A percentile compares a stretch with the other conserved stretches of the same genome.
phyloP scores from a whole-genome alignment of 2,329 filamentous ascomycete genomes.

The Aspergillus sp. region DNA sequence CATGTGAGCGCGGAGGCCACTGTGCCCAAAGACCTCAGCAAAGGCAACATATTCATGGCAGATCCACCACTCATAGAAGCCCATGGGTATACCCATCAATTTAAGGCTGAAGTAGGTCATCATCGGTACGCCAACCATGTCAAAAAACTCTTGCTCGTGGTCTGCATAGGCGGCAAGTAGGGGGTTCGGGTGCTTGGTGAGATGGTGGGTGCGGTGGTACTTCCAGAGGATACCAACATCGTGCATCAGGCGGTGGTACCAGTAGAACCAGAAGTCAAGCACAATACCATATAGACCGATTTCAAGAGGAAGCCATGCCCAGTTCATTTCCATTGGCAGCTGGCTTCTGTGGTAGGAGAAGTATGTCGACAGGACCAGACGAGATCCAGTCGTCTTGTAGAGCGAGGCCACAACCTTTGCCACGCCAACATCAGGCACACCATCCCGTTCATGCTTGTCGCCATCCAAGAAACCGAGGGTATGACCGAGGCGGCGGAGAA shows the following conservation, averaged over 20 bases:
- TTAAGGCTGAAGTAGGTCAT: constrained; percentile 1
- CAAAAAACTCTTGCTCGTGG: constrained; percentile 2
- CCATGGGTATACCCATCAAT: background rate
- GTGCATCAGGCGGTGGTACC: constrained; percentile 3
- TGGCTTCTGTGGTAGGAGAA: background rate
- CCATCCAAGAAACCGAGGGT: constrained; percentile 1
- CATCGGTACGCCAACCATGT: constrained; percentile 1
- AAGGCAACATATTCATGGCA: constrained; percentile 3
- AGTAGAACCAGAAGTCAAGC: constrained; percentile 3
- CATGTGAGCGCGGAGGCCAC: background rate
- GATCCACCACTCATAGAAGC: constrained; percentile 1
- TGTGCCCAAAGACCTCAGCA: constrained; percentile 1
- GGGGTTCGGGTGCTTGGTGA: constrained; percentile 2
- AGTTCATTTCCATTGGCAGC: background rate
- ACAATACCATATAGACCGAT: constrained; percentile 1
- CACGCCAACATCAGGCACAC: constrained; percentile 34
- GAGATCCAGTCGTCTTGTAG: constrained; percentile 1
- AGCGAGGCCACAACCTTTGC: constrained; percentile 21
- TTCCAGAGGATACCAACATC: background rate
- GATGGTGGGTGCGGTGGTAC: constrained; percentile 1
- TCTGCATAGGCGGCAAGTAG: constrained; percentile 1
- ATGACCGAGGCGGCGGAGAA: constrained; percentile 1
- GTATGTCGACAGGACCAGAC: background rate
- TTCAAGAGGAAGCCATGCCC: constrained; percentile 1
- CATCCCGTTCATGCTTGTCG: constrained; percentile 17